Evolutionary conservation across 1,284 basidiomycete genomes (phyloP), one percentile per base, ranked within the genome.

Genomic region (Moniliella sp.): DNA sequence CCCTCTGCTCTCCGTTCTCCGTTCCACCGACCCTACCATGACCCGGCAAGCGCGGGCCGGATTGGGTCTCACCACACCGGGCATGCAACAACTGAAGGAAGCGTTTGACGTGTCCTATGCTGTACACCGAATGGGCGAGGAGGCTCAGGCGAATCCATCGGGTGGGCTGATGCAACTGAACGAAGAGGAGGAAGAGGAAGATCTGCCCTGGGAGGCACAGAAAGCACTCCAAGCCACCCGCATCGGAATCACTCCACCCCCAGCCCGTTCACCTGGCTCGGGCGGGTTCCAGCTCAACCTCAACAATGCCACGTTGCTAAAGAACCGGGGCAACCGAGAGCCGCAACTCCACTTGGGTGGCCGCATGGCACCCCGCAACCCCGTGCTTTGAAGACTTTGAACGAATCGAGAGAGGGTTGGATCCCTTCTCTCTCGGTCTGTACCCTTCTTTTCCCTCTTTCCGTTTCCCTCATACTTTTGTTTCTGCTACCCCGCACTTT

Each of bases 41-140:
- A 28, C 35, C 33, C n/a, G n/a, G n/a, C n/a, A n/a, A n/a, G n/a
- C n/a, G n/a, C n/a, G n/a, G n/a, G n/a, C n/a, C n/a, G n/a, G n/a
- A n/a, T 76, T 35, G 74, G 74, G 50, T 14, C 78, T 76, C 27
- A 76, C 82, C 34, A 91, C 84, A 32, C 91, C 91, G 1, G 86
- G 88, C 21, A 62, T 94, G 27, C 51, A 60, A 11, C 48, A 53
- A 16, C 73, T 99, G 62, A 94, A 93, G 59, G 91, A 97, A 61
- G 88, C 91, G 1, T 97, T 99, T 61, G 91, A 99, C 59, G 77
- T 99, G 48, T 93, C 91, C 0, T 97, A 94, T 61, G 91, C 91
- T 7, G 88, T 97, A 0, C 91, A 97, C 63, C 75, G 91, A 13
- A 93, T 93, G 82, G 88, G 94, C 58, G 91, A 99, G 62, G 91